These are phyloP conservation scores for Trichomonascaceae sp. DNA, from an alignment of 1,139 yeast species.

Conservation along the genomic window DNA sequence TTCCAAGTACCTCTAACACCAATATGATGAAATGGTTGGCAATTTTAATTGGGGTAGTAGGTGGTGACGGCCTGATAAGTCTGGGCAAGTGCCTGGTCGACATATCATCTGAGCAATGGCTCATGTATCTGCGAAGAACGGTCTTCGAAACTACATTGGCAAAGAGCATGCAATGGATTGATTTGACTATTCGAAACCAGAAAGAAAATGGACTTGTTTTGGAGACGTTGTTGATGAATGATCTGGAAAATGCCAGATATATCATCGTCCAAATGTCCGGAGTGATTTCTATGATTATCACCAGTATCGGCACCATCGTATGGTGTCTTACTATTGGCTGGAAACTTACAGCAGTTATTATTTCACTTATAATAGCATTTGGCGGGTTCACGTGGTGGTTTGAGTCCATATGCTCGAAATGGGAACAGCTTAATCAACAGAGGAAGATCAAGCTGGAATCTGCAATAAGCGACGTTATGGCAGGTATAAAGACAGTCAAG, in stretches of 20 bases:
- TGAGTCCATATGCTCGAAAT: constrained; percentile 44
- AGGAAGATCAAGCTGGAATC: constrained; percentile 49
- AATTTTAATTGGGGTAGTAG: constrained; percentile 53
- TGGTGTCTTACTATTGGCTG: constrained; percentile 85
- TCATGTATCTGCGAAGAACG: constrained; percentile 45
- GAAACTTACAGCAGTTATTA: constrained; percentile 76
- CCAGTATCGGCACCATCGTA: constrained; percentile 53
- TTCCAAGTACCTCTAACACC: constrained; percentile 32
- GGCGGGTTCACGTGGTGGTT: constrained; percentile 46
- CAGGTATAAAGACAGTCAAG: constrained; percentile 58
- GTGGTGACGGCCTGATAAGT: constrained; percentile 52
- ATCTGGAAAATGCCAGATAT: constrained; percentile 66
- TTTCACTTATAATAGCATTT: constrained; percentile 65
- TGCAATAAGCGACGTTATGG: constrained; percentile 41
- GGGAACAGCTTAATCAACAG: constrained; percentile 51
- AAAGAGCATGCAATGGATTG: constrained; percentile 55
- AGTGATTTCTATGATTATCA: constrained; percentile 44
- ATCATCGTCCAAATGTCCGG: constrained; percentile 56
- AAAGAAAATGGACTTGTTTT: constrained; percentile 30
- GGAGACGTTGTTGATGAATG: constrained; percentile 58
- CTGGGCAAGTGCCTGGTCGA: constrained; percentile 51
- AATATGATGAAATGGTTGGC: constrained; percentile 55
- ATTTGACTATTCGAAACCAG: neutral
- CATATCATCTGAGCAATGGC: constrained; percentile 64
- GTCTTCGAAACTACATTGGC: constrained; percentile 45